Base-by-base conservation (phyloP, 2,329 filamentous ascomycete species). In the Cylindrodendrum hubeiense region DNA sequence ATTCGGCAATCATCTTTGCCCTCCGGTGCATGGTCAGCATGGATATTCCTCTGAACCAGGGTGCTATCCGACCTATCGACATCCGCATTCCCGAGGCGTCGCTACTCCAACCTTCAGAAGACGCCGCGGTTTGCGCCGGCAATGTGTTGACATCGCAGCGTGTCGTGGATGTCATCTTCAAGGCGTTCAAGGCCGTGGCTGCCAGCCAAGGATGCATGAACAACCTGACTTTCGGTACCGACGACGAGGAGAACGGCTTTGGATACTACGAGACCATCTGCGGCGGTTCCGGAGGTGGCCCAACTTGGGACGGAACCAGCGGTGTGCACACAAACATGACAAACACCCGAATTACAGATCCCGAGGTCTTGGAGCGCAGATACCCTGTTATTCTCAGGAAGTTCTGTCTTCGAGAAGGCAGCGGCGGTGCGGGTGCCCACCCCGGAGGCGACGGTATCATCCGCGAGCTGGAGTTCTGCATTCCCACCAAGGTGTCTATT, bases 1-100 rank as follows among this genome's bases (percentile, higher is more conserved):
- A 93, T 78, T 91, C 88, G 2, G 92, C 93, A 19, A 94, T 95
- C 69, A 95, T 95, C 69, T 95, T 95, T 82, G 94, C 91, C 71
- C 84, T 95, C 7, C 87, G 93, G 21, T 92, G 90, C 71, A 84
- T 95, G 63, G 93, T 95, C 69, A 90, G 87, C n/a, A 89, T 93
- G 72, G 92, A 95, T 67, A 94, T 95, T 9, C 93, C 93, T 0
- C 83, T 95, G 2, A 95, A 95, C 78, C 93, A 95, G 77, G 93
- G 93, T 60, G 95, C 92, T 67, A 82, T 95, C 17, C 89, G 88
- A 59, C 92, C 92, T 0, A 91, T 95, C 67, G 84, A 89, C 62
- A 91, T 94, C 76, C 86, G 85, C 61, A 93, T 95, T 33, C 91
- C 92, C 0, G 86, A 87, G 3, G 88, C 88, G 63, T 91, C 88